These are phyloP conservation scores for Aegilops longissima DNA, from an alignment of 176 grass and related monocot genomes.

Conservation along the genomic window DNA sequence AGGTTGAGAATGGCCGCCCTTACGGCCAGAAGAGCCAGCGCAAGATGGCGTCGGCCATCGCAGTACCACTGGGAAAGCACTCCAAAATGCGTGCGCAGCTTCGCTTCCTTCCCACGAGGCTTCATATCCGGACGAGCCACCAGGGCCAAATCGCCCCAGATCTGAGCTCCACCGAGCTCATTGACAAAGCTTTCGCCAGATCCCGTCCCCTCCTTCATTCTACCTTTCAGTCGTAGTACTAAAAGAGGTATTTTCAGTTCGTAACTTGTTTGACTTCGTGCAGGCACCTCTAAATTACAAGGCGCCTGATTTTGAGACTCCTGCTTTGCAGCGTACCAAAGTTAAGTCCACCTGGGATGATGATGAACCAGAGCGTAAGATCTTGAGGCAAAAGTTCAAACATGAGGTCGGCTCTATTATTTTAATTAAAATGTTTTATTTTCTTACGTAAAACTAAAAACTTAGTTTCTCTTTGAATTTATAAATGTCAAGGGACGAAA, in stretches of 20 bases:
- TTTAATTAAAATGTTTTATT: not conserved
- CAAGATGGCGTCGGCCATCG: too few relatives aligned
- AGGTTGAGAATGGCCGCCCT: too few relatives aligned
- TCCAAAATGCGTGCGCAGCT: not conserved
- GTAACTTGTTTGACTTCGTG: constrained; percentile 13
- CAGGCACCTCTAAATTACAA: constrained; percentile 75
- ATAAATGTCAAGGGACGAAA: not conserved
- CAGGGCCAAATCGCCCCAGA: not conserved
- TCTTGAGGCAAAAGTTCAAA: constrained; percentile 70
- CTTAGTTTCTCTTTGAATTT: not conserved
- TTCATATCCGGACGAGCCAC: not conserved
- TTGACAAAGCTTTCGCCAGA: not conserved
- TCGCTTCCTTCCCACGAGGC: not conserved
- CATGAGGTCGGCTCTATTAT: constrained; percentile 40
- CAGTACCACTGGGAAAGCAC: not conserved
- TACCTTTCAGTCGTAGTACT: not conserved
- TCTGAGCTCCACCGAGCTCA: not conserved
- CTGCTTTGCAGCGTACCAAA: constrained; percentile 75
- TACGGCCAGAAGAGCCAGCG: too few relatives aligned
- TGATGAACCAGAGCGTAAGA: constrained; percentile 63
- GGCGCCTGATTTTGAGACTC: constrained; percentile 71
- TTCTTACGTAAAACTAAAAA: not conserved
- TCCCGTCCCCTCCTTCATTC: too few relatives aligned
- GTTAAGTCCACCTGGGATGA: constrained; percentile 88
- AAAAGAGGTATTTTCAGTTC: not conserved